These are phyloP conservation scores for Cucumis sativus DNA, from an alignment of 306 rosid genomes.

Conservation along the genomic window DNA sequence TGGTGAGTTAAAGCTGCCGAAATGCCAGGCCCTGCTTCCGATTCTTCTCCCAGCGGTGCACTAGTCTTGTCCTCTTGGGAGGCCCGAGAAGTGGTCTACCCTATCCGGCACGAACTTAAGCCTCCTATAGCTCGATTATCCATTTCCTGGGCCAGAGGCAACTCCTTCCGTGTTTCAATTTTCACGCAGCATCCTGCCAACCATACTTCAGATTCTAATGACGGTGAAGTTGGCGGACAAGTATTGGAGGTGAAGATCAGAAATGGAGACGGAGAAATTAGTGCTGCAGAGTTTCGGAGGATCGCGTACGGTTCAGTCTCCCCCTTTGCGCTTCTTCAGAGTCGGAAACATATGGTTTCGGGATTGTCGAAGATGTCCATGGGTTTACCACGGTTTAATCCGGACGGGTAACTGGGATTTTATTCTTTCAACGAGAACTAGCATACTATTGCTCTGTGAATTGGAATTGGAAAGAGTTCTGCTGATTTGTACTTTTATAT, in stretches of 20 bases:
- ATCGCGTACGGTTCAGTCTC: slow-evolving; percentile 71
- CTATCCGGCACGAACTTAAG: slow-evolving; percentile 49
- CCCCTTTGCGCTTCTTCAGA: slow-evolving; percentile 81
- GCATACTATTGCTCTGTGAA: background rate
- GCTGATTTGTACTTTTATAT: background rate
- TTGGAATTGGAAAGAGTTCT: background rate
- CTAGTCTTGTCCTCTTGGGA: slow-evolving; percentile 35
- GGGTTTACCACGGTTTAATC: slow-evolving; percentile 37
- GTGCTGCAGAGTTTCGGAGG: slow-evolving; percentile 47
- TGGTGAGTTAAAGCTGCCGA: slow-evolving; percentile 19
- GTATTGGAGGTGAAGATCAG: slow-evolving; percentile 65
- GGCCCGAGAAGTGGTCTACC: slow-evolving; percentile 19
- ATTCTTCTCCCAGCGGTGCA: slow-evolving; percentile 18
- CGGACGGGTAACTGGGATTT: slow-evolving; percentile 39
- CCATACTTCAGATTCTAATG: slow-evolving; percentile 17
- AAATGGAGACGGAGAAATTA: slow-evolving; percentile 43
- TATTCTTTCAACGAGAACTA: background rate
- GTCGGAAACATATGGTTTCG: slow-evolving; percentile 48
- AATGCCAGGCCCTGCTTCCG: background rate
- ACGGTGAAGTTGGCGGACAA: slow-evolving; percentile 30
- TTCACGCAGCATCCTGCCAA: slow-evolving; percentile 17
- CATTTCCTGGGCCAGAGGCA: slow-evolving; percentile 80
- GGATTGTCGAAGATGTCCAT: slow-evolving; percentile 33
- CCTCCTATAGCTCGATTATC: slow-evolving; percentile 59
- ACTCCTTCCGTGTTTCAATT: slow-evolving; percentile 62